phyloP scores from a whole-genome alignment of 208 protist genomes.

The Trypanosoma brucei region DNA sequence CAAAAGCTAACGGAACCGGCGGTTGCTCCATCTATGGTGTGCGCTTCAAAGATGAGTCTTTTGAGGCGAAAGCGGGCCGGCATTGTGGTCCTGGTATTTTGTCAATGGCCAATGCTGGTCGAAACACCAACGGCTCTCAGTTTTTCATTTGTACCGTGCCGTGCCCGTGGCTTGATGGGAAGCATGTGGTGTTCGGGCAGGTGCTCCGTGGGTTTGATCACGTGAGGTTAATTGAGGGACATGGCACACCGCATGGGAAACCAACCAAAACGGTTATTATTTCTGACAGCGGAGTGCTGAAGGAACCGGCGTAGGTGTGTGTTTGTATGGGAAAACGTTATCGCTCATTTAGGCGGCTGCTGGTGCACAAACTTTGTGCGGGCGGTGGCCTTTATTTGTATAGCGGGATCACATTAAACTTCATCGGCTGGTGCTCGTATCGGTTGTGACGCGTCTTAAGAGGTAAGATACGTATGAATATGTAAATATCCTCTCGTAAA shows the following conservation, averaged over 20 bases:
- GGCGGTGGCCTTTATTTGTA: too few relatives aligned
- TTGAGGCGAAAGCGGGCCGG: conserved; percentile 82
- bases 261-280: conserved; percentile 53
- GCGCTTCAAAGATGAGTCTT: conserved; percentile 94
- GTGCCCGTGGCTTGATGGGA: conserved; percentile 88
- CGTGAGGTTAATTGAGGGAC: conserved; percentile 70
- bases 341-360: too few relatives aligned
- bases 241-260: conserved; percentile 67
- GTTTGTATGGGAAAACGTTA: background rate
- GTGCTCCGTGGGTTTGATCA: conserved; percentile 82
- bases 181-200: conserved; percentile 95
- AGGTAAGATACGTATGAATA: too few relatives aligned
- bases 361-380: too few relatives aligned
- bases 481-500: too few relatives aligned
- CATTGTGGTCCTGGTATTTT: conserved; percentile 83
- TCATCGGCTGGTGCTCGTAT: too few relatives aligned
- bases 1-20: conserved; percentile 89
- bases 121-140: conserved; percentile 91
- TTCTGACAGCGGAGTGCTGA: conserved; percentile 66
- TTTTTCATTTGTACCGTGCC: conserved; percentile 90
- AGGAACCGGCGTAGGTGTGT: conserved; percentile 29
- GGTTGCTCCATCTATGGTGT: conserved; percentile 92
- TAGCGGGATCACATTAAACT: too few relatives aligned
- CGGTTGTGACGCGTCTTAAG: too few relatives aligned
- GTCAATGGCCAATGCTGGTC: conserved; percentile 91